Evolutionary conservation across 2,329 filamentous ascomycete genomes (phyloP).

Genomic region (Coleophoma crateriformis): DNA sequence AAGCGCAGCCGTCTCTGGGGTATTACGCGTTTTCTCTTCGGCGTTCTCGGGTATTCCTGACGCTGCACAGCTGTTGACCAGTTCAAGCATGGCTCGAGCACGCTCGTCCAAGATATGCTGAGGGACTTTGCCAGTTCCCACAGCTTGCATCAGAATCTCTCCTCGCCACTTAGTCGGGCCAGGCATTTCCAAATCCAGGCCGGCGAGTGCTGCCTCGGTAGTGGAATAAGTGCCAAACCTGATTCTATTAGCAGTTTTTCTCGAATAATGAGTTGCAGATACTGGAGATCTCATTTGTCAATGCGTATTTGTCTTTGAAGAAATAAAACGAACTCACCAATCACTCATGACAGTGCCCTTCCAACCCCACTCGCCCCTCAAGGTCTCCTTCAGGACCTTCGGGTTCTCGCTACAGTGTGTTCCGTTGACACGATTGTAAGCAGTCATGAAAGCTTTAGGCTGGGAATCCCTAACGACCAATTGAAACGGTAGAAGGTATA

Average conservation of each 20-base stretch:
- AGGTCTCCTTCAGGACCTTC: conserved; percentile 31
- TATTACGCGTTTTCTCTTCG: conserved; percentile 20
- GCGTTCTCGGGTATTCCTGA: conserved; percentile 19
- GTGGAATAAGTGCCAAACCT: conserved; percentile 48
- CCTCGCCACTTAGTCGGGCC: conserved; percentile 34
- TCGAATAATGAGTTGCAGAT: too few species aligned
- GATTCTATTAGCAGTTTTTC: too few species aligned
- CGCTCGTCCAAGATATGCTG: conserved; percentile 19
- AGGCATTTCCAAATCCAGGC: conserved; percentile 56
- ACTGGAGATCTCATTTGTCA: background rate
- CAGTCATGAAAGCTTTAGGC: conserved; percentile 40
- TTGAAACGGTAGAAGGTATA: conserved; percentile 40
- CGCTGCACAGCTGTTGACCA: conserved; percentile 29
- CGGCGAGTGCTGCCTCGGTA: conserved; percentile 42
- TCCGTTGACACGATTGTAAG: conserved; percentile 42
- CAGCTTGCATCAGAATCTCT: conserved; percentile 15
- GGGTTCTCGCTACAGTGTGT: conserved; percentile 35
- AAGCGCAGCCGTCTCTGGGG: conserved; percentile 31
- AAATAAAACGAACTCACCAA: conserved; percentile 29
- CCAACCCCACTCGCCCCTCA: conserved; percentile 39
- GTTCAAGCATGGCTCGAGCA: conserved; percentile 19
- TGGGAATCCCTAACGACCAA: conserved; percentile 35
- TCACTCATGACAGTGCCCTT: conserved; percentile 41
- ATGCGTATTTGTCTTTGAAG: background rate
- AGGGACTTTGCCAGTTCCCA: conserved; percentile 16